Evolutionary conservation across 2,329 filamentous ascomycete genomes (phyloP).

Genomic region (Colletotrichum scovillei): DNA sequence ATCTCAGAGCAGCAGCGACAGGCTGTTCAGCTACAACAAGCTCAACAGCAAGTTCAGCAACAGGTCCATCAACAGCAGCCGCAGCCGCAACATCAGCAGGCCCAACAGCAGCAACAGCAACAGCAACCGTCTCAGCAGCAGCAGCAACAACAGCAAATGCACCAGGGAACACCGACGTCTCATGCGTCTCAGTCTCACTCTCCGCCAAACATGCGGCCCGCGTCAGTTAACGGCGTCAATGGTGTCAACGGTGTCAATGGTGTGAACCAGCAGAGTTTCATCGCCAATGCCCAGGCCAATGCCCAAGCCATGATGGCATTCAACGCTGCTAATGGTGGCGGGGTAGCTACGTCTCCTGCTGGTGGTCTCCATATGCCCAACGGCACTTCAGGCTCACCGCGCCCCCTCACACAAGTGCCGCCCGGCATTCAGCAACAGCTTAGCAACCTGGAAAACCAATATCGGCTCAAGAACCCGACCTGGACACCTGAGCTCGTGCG

Average conservation of each 20-base stretch:
- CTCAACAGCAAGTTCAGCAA: slow-evolving; percentile 42
- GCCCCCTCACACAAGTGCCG: slow-evolving; percentile 58
- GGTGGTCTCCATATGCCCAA: slow-evolving; percentile 59
- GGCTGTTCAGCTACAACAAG: slow-evolving; percentile 60
- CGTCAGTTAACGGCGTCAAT: slow-evolving; percentile 32
- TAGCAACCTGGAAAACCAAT: slow-evolving; percentile 62
- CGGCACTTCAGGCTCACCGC: slow-evolving; percentile 57
- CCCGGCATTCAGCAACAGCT: slow-evolving; percentile 61
- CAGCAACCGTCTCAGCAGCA: slow-evolving; percentile 54
- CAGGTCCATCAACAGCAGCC: slow-evolving; percentile 39
- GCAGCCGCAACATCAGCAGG: slow-evolving; percentile 40
- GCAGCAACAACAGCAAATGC: slow-evolving; percentile 48
- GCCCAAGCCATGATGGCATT: slow-evolving; percentile 65
- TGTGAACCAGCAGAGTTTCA: slow-evolving; percentile 62
- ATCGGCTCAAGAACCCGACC: slow-evolving; percentile 62
- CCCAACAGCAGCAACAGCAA: slow-evolving; percentile 68
- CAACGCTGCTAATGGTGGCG: slow-evolving; percentile 54
- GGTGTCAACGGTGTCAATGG: slow-evolving; percentile 44
- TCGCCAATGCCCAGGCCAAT: slow-evolving; percentile 64
- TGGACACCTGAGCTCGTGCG: slow-evolving; percentile 61
- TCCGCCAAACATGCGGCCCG: slow-evolving; percentile 54
- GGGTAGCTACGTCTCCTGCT: slow-evolving; percentile 57
- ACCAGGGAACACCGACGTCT: slow-evolving; percentile 43
- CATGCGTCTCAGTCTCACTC: slow-evolving; percentile 49
- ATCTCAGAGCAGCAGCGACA: slow-evolving; percentile 74